Base-by-base conservation (phyloP, 129 eudicot genomes). In the Centella asiatica region DNA sequence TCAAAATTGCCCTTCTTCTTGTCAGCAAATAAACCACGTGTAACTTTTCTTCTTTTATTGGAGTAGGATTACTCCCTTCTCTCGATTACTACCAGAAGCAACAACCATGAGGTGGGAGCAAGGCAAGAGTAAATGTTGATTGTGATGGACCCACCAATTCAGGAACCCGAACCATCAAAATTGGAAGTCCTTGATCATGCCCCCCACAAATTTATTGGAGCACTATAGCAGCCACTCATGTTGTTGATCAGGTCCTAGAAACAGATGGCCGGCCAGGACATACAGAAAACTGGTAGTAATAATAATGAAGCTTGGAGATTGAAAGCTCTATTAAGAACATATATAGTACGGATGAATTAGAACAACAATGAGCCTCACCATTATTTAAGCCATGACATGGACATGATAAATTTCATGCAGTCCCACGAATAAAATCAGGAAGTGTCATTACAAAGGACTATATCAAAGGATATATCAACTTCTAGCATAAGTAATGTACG, bases 291-390 rank as follows among this genome's bases (percentile, higher is more conserved):
- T 36, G 47, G 53, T 12, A 58, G 44, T 50, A 45, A 40, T 24
- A 25, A 50, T 24, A 45, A 62, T n/a, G 51, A 44, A 32, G 8
- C 31, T 26, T 23, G 44, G 34, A n/a, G 52, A 46, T 40, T 54
- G 74, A 62, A 62, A 68, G 64, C 57, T 60, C 61, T 32, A 42
- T 29, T 34, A 60, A 57, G 69, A 31, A 31, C 8, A 23, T 27
- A 48, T 45, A 52, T 5, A 17, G 9, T 29, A 14, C 6, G 14
- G 12, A 12, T 1, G 13, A 12, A 47, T 36, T 6, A 7, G 11
- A 36, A 36, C 13, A 32, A 32, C 3, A 32, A 32, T 32, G 36
- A 32, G 36, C 3, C 6, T 32, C 6, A 6, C 3, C 36, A 6
- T 4, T 39, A 6, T 1, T 13, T 44, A 11, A 44, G 19, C 14